Base-by-base conservation (phyloP, 306 rosid species). In the Dryas alaskensis region DNA sequence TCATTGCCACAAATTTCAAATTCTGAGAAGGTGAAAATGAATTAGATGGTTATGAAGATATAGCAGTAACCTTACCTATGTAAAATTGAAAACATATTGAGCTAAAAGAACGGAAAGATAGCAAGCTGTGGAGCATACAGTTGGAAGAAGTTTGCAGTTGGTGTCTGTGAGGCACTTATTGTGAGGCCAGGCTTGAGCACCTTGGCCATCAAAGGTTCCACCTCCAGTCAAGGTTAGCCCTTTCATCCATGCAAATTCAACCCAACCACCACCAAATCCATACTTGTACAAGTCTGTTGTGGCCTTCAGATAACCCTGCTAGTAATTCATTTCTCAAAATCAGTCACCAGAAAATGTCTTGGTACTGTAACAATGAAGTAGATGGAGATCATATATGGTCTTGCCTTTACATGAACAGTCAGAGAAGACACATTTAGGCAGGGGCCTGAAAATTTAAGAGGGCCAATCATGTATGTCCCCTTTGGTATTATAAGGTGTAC, bases 231-330 rank as follows among this genome's bases (percentile, higher is more conserved):
- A 82, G 77, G 78, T 82, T 70, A 85, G 65, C 55, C 82, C 81
- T 27, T 82, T 51, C 42, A 74, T 59, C 83, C 79, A 67, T 22
- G 62, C 67, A 62, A 85, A 85, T 52, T 77, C 80, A 63, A 85
- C 25, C 87, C 87, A 80, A 69, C 86, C 79, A 4, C 81, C 79
- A 44, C 82, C 74, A 5, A 40, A 73, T 60, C 74, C 82, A 27
- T 85, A 85, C 73, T 73, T 60, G 40, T 73, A 76, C 79, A 82
- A 75, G 76, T 73, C 79, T 25, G 80, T 82, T 48, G 86, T 70
- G 48, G 86, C 89, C 79, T 82, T 85, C 84, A 82, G 62, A 65
- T 85, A 73, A 48, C 89, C 86, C 89, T 85, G 82, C 73, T 8
- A 39, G 31, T 58, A 44, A 70, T 67, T 64, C 60, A 70, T 7